Conservation (phyloP, 225 moss, liverwort and hornwort genomes). For the Lunularia cruciata region DNA sequence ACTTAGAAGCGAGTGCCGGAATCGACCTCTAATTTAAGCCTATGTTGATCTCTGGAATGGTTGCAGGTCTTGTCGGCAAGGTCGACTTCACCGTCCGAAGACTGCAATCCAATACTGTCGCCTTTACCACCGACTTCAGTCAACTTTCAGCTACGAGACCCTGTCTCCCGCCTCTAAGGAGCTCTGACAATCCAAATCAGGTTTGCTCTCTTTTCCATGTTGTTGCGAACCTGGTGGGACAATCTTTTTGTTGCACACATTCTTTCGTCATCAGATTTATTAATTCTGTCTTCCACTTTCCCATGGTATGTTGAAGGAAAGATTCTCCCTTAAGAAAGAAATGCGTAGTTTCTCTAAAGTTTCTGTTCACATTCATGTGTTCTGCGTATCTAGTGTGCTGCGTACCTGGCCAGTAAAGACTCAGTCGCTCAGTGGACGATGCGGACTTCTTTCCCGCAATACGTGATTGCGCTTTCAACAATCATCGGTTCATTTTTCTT, state of each 20-base stretch:
- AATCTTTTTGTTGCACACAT: too few relatives aligned
- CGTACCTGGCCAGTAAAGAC: conserved; percentile 55
- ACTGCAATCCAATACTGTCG: conserved; percentile 65
- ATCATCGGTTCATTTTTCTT: conserved; percentile 84
- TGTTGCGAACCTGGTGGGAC: too few relatives aligned
- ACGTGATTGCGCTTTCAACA: conserved; percentile 77
- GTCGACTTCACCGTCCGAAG: conserved; percentile 85
- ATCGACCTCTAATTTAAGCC: too few relatives aligned
- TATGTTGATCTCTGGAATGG: background rate
- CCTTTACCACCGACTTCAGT: conserved; percentile 72
- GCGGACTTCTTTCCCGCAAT: conserved; percentile 77
- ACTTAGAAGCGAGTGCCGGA: too few relatives aligned
- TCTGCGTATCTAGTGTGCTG: conserved; percentile 82
- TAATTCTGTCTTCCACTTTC: background rate
- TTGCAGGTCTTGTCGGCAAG: conserved; percentile 71
- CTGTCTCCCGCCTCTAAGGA: conserved; percentile 52
- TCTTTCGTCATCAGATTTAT: background rate
- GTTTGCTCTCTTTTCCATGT: too few relatives aligned
- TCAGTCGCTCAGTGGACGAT: conserved; percentile 82
- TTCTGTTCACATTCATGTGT: conserved; percentile 21
- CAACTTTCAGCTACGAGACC: conserved; percentile 53
- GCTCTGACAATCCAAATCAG: conserved; percentile 49
- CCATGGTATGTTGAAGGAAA: background rate
- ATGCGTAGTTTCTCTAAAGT: too few relatives aligned
- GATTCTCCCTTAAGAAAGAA: background rate